These are phyloP conservation scores for Cryptosporidium bovis DNA, from an alignment of 169 alveolate genomes.

Conservation along the genomic window DNA sequence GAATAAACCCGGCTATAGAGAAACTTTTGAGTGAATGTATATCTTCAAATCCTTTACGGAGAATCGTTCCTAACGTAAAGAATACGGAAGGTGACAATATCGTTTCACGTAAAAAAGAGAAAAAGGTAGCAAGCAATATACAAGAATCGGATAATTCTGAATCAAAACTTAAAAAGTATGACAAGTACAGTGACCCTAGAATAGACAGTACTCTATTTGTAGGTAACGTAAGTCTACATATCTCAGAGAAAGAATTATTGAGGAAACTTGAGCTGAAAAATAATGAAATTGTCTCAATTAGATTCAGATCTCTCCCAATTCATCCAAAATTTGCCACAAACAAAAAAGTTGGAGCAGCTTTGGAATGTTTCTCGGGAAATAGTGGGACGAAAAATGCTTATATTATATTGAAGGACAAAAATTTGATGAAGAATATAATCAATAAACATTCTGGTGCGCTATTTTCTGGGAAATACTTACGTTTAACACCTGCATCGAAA, in stretches of 20 bases:
- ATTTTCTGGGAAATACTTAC: slow-evolving; percentile 40
- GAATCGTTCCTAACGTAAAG: not conserved
- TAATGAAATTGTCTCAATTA: slow-evolving; percentile 33
- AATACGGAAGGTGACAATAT: not conserved
- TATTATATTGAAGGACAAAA: slow-evolving; percentile 31
- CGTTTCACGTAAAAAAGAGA: not conserved
- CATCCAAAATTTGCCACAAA: slow-evolving; percentile 63
- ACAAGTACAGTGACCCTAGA: slow-evolving; percentile 49
- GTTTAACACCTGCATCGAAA: slow-evolving; percentile 63
- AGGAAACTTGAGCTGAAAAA: slow-evolving; percentile 15
- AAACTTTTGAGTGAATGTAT: slow-evolving; percentile 33
- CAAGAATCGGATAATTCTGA: not conserved
- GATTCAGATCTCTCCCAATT: slow-evolving; percentile 64
- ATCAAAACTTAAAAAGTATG: not conserved
- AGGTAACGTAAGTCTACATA: slow-evolving; percentile 41
- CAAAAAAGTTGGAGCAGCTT: slow-evolving; percentile 42
- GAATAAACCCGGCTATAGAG: slow-evolving; percentile 24
- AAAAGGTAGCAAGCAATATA: not conserved
- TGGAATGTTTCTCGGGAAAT: slow-evolving; percentile 66
- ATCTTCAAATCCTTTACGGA: not conserved
- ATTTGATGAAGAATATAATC: slow-evolving; percentile 11
- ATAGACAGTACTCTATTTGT: slow-evolving; percentile 62
- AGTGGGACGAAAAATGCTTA: slow-evolving; percentile 60
- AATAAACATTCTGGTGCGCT: slow-evolving; percentile 34
- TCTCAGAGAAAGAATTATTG: slow-evolving; percentile 39